Evolutionary conservation across 2,329 filamentous ascomycete genomes (phyloP).

Genomic region (Tolypocladium inflatum): DNA sequence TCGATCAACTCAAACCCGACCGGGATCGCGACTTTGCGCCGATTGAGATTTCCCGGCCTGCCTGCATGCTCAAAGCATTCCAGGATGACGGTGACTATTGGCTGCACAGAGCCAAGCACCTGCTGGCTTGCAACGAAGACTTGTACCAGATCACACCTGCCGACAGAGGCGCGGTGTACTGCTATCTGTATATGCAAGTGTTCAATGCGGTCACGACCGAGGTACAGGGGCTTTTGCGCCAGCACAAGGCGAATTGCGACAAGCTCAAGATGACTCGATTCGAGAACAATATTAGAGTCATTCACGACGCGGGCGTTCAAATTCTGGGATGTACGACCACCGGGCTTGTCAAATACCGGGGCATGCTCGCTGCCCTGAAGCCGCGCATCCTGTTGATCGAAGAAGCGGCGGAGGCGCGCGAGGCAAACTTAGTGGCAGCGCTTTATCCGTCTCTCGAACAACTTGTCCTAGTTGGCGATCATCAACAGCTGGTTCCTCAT

Average conservation of each 20-base stretch:
- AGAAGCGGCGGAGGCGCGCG: conserved; percentile 69
- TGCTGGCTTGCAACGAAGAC: conserved; percentile 26
- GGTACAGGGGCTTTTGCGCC: conserved; percentile 38
- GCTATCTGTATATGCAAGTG: conserved; percentile 46
- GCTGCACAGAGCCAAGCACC: conserved; percentile 6
- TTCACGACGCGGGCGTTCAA: conserved; percentile 27
- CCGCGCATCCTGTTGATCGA: conserved; percentile 66
- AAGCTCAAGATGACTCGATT: conserved; percentile 48
- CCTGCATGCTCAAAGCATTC: conserved; percentile 1
- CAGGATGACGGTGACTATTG: conserved; percentile 3
- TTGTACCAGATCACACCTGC: conserved; percentile 49
- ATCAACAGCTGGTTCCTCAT: conserved; percentile 66
- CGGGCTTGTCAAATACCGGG: conserved; percentile 70
- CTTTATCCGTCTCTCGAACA: conserved; percentile 42
- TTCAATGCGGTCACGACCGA: conserved; percentile 34
- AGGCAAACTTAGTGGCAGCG: conserved; percentile 47
- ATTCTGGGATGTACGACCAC: conserved; percentile 67
- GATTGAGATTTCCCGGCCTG: conserved; percentile 1
- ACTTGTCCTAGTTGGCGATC: conserved; percentile 60
- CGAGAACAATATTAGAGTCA: conserved; percentile 41
- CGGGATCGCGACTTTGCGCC: not conserved
- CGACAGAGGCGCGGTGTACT: conserved; percentile 57
- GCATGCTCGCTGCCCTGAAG: conserved; percentile 53
- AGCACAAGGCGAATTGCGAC: conserved; percentile 38
- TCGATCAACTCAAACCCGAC: too few species aligned